These are phyloP conservation scores for Lobulomyces angularis DNA, from an alignment of 192 early-diverging fungal species.

Conservation along the genomic window DNA sequence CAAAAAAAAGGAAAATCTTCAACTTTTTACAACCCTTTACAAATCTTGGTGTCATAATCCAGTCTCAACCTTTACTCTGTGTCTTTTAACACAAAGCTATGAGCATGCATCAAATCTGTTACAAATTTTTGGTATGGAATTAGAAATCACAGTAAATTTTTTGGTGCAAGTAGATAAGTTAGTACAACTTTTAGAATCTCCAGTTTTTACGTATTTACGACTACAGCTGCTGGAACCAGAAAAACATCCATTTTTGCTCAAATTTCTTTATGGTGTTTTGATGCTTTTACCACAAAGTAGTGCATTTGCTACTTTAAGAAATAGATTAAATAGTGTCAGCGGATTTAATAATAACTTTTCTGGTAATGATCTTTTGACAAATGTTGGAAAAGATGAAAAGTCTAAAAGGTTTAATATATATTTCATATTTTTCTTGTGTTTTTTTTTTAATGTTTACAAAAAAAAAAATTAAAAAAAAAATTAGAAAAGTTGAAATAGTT, in stretches of 20 bases:
- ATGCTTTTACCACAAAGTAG: slow-evolving; percentile 95
- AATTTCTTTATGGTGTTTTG: slow-evolving; percentile 87
- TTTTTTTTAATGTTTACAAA: no score
- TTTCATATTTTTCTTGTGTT: no score
- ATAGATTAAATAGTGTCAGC: slow-evolving; percentile 79
- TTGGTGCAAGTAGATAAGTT: slow-evolving; percentile 96
- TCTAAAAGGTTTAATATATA: no score
- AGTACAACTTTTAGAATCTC: slow-evolving; percentile 92
- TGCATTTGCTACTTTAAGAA: slow-evolving; percentile 89
- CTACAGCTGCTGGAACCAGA: slow-evolving; percentile 89
- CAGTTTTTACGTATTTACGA: slow-evolving; percentile 91
- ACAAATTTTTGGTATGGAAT: slow-evolving; percentile 70
- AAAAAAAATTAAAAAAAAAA: no score
- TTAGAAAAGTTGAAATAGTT: no score
- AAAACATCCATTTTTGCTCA: slow-evolving; percentile 75
- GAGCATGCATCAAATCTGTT: slow-evolving; percentile 77
- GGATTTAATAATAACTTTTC: no score
- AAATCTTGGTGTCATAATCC: slow-evolving; percentile 95
- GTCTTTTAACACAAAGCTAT: slow-evolving; percentile 93
- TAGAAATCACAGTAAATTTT: slow-evolving; percentile 88
- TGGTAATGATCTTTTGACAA: no score
- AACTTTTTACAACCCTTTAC: slow-evolving; percentile 76
- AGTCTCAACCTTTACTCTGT: slow-evolving; percentile 83
- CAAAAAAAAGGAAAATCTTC: slow-evolving; percentile 50
- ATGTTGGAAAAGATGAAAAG: no score